These are phyloP conservation scores for Areca catechu DNA, from an alignment of 176 grass and related monocot species.

Conservation along the genomic window DNA sequence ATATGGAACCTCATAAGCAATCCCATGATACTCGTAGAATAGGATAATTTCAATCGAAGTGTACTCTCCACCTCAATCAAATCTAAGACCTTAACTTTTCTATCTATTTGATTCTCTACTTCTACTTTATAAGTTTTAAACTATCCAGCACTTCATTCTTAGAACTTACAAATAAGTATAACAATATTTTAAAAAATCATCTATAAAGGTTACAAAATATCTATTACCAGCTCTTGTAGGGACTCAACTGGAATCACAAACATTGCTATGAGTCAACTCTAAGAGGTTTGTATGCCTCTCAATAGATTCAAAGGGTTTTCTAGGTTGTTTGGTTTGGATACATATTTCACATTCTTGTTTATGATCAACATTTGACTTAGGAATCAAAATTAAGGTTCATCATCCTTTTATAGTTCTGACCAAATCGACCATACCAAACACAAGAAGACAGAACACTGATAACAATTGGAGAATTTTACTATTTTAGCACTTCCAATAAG, in stretches of 20 bases:
- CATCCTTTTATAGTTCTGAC: slow-evolving; percentile 8
- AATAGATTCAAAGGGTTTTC: slow-evolving; percentile 4
- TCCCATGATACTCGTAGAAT: slow-evolving; percentile 2
- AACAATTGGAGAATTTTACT: too few species aligned
- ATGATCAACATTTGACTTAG: neutral
- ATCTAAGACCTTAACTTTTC: slow-evolving; percentile 1
- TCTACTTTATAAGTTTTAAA: slow-evolving; percentile 8
- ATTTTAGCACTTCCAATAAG: too few species aligned
- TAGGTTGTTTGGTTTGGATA: neutral
- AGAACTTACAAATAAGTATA: slow-evolving; percentile 8
- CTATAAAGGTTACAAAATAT: slow-evolving; percentile 23
- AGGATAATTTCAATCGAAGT: slow-evolving; percentile 7
- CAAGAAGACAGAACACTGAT: neutral
- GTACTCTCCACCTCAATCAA: slow-evolving; percentile 4
- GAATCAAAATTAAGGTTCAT: slow-evolving; percentile 5
- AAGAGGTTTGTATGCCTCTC: neutral
- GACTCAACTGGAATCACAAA: slow-evolving; percentile 10
- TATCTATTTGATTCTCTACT: slow-evolving; percentile 19
- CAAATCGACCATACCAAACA: slow-evolving; percentile 1
- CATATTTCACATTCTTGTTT: slow-evolving; percentile 12
- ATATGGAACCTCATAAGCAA: slow-evolving; percentile 11
- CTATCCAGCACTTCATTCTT: slow-evolving; percentile 13
- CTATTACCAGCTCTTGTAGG: neutral
- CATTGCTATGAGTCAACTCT: slow-evolving; percentile 14
- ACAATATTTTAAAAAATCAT: slow-evolving; percentile 11